Evolutionary conservation across 768 basidiomycete genomes (phyloP), one percentile per base, ranked within the genome.

Genomic region (Boletus sp.): DNA sequence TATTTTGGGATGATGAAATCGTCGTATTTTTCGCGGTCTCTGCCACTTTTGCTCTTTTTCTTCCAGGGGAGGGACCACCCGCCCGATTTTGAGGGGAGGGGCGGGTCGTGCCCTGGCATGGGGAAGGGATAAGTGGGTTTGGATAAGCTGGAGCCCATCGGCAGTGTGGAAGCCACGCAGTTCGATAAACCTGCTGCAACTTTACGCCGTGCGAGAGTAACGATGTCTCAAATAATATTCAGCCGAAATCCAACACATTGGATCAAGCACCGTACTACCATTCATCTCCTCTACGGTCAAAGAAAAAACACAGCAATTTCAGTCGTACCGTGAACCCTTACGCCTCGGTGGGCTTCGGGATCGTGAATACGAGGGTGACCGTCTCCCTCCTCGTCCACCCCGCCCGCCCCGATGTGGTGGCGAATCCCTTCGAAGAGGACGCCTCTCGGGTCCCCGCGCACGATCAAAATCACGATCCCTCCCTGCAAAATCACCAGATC

Each of bases 341-440:
- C 77, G 69, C 42, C 74, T 68, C 6, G 71, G 70, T n/a, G 77
- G 77, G 54, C 75, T 78, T 47, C 75, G 68, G 10, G 77, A 78
- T 23, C 74, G 61, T 14, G 73, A 75, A 30, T 64, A 56, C 7
- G 77, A 73, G 1, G 62, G 63, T 0, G 73, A 70, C 40, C 75
- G 70, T 59, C 77, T 75, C 39, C 72, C 71, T 21, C 68, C 75
- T 53, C 75, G 75, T 25, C 77, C 75, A 23, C 74, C 73, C 27
- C 80, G 71, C 14, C 75, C 69, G 33, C 79, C 77, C 39, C 66
- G 63, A 48, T 79, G 79, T 0, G 84, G 82, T 3, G 74, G 74
- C 5, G 83, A 79, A 30, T 75, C 73, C 47, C 75, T 65, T 29
- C 77, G 77, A n/a, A 79, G 78, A 15, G 78, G 78, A 13, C 81